These are phyloP conservation scores for Tricholoma flavovirens DNA, from an alignment of 768 basidiomycete species.

Conservation along the genomic window DNA sequence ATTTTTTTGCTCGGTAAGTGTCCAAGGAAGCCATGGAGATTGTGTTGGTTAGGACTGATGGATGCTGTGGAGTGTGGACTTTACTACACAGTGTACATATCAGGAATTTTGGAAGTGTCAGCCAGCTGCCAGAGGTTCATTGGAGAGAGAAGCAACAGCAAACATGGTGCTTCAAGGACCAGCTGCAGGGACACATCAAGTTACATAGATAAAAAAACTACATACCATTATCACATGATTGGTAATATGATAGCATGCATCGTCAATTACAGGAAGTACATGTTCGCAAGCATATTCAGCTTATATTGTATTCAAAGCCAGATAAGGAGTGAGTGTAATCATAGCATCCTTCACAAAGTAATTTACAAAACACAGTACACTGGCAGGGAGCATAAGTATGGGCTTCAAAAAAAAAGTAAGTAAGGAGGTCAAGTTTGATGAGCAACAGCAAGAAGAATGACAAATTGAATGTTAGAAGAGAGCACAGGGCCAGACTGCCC, in stretches of 20 bases:
- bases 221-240: not conserved
- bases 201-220: not conserved
- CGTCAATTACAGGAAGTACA: not conserved
- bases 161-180: not conserved
- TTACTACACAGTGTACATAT: not conserved
- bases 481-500: not conserved
- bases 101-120: not conserved
- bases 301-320: not conserved
- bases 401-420: not conserved
- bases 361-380: not conserved
- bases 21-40: not conserved
- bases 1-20: not conserved
- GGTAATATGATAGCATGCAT: not conserved
- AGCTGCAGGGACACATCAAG: not conserved
- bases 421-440: not conserved
- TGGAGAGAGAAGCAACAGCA: not conserved
- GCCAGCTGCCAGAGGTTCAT: not conserved
- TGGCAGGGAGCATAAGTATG: not conserved
- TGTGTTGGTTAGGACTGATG: not conserved
- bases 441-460: slow-evolving; percentile 6
- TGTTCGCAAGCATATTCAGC: not conserved
- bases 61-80: not conserved
- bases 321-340: not conserved
- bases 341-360: not conserved
- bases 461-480: slow-evolving; percentile 7